phyloP scores from a whole-genome alignment of 805 yeast genomes.

The Kodamaea fukazawae region DNA sequence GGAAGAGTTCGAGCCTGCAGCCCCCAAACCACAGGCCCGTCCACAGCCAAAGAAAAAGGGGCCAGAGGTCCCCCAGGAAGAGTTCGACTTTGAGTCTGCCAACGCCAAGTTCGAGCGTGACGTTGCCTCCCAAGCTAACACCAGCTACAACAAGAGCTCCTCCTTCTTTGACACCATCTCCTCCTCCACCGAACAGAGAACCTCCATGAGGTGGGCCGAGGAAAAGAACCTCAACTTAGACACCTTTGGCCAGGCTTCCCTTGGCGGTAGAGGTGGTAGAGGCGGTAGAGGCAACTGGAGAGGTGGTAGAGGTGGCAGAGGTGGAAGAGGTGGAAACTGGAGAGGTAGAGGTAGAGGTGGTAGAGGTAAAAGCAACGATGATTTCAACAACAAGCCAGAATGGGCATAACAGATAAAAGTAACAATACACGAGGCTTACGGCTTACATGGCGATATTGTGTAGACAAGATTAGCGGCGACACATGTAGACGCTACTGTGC shows the following conservation, averaged over 20 bases:
- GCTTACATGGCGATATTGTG: not conserved
- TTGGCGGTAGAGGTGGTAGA: conserved; percentile 37
- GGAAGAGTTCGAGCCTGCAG: not conserved
- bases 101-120: conserved; percentile 70
- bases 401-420: conserved; percentile 13
- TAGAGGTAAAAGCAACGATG: conserved; percentile 28
- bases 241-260: conserved; percentile 76
- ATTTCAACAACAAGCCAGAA: conserved; percentile 17
- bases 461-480: not conserved
- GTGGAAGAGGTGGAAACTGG: conserved; percentile 18
- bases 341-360: conserved; percentile 19
- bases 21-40: conserved; percentile 10
- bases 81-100: conserved; percentile 71
- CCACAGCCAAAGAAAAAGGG: conserved; percentile 4
- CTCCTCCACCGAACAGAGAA: conserved; percentile 54
- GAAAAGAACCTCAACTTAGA: conserved; percentile 74
- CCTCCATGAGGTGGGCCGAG: conserved; percentile 60
- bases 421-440: not conserved
- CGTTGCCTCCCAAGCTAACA: conserved; percentile 33
- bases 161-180: conserved; percentile 90
- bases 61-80: conserved; percentile 48
- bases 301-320: conserved; percentile 48
- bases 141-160: conserved; percentile 66
- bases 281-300: conserved; percentile 39
- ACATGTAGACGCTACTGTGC: too few species aligned